Evolutionary conservation across 2,329 filamentous ascomycete genomes (phyloP).

Genomic region (Malbranchea cinnamomea): DNA sequence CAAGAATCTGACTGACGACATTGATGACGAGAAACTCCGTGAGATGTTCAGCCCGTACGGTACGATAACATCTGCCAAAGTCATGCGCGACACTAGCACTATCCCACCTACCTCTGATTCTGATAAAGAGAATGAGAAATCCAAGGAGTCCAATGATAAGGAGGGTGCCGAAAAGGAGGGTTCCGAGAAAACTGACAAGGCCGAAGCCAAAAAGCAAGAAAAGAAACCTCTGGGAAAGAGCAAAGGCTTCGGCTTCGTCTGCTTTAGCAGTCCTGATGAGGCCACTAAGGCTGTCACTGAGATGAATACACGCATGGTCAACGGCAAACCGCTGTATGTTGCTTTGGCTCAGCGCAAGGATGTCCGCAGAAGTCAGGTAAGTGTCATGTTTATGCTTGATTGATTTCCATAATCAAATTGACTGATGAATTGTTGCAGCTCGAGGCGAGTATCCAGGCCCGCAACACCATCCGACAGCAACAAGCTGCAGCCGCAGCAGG

Average conservation of each 20-base stretch:
- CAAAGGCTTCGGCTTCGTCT: slow-evolving; percentile 99
- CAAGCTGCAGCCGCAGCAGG: slow-evolving; percentile 83
- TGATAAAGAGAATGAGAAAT: slow-evolving; percentile 37
- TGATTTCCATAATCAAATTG: not conserved
- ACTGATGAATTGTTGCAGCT: slow-evolving; percentile 36
- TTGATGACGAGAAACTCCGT: slow-evolving; percentile 95
- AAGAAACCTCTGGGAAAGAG: slow-evolving; percentile 77
- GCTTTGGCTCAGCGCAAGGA: slow-evolving; percentile 98
- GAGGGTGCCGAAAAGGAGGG: slow-evolving; percentile 40
- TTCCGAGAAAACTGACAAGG: slow-evolving; percentile 39
- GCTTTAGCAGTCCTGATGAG: slow-evolving; percentile 98
- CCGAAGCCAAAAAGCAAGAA: slow-evolving; percentile 40
- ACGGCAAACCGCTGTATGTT: slow-evolving; percentile 92
- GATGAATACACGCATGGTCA: slow-evolving; percentile 99
- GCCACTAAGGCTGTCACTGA: slow-evolving; percentile 97
- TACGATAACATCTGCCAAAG: slow-evolving; percentile 95
- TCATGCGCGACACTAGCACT: slow-evolving; percentile 76
- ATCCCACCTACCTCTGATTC: slow-evolving; percentile 27
- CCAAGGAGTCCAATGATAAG: slow-evolving; percentile 37
- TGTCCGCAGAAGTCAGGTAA: slow-evolving; percentile 81
- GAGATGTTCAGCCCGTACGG: slow-evolving; percentile 84
- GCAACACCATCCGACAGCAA: slow-evolving; percentile 97
- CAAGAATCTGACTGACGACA: slow-evolving; percentile 94
- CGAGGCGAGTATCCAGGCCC: slow-evolving; percentile 96
- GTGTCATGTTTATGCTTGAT: slow-evolving; percentile 4